Conservation (phyloP, 2,329 filamentous ascomycete species). For the Helminthosporium solani region DNA sequence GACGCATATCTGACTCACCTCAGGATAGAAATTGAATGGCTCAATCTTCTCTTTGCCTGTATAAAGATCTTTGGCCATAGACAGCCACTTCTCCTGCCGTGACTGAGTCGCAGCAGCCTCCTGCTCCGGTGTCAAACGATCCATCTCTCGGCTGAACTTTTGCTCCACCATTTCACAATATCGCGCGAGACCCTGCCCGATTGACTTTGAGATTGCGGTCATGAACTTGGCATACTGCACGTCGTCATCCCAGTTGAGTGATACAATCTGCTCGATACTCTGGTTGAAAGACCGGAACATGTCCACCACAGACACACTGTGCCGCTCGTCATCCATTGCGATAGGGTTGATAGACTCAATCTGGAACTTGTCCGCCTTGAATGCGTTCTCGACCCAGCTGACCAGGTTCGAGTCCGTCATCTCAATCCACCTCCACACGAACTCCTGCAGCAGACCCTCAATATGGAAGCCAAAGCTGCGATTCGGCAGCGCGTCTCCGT, state of each 20-base stretch:
- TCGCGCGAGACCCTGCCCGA: constrained; percentile 76
- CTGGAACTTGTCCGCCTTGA: constrained; percentile 85
- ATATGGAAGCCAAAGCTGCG: constrained; percentile 82
- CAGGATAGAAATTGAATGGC: constrained; percentile 93
- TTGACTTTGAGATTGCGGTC: constrained; percentile 84
- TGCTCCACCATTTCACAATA: constrained; percentile 92
- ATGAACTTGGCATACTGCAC: constrained; percentile 95
- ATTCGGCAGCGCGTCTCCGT: constrained; percentile 69
- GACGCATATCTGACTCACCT: constrained; percentile 57
- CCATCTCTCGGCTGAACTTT: constrained; percentile 88
- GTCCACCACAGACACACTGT: constrained; percentile 91
- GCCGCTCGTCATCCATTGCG: constrained; percentile 76
- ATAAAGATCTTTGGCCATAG: constrained; percentile 91
- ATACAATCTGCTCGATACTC: constrained; percentile 80
- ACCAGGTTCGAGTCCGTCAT: constrained; percentile 77
- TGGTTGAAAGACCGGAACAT: constrained; percentile 93
- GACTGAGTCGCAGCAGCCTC: constrained; percentile 74
- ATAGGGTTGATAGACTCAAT: constrained; percentile 66
- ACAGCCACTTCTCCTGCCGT: constrained; percentile 88
- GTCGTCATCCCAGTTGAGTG: constrained; percentile 90
- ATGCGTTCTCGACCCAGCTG: constrained; percentile 83
- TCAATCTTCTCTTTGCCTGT: constrained; percentile 89
- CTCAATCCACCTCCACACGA: constrained; percentile 94
- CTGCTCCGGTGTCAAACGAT: constrained; percentile 84
- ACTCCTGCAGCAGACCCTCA: constrained; percentile 81